Percentiles rank a stretch among this genome's conserved stretches.
Conservation (phyloP, 1,284 basidiomycete species). For the Cutaneotrichosporon daszewskae region DNA sequence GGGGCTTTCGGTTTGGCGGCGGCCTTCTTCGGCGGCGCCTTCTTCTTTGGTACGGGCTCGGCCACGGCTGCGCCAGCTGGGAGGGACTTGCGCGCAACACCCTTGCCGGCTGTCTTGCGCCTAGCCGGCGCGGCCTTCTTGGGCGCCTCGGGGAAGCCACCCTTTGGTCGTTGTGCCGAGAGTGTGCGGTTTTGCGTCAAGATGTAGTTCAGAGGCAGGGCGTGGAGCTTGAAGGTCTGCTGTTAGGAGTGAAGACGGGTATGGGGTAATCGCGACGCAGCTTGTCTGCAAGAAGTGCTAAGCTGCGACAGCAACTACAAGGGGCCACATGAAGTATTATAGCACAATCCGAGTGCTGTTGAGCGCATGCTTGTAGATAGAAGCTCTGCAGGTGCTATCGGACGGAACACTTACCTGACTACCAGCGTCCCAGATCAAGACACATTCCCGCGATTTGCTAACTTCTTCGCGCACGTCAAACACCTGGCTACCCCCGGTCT, state of each 20-base stretch:
- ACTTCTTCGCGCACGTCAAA: constrained; percentile 37
- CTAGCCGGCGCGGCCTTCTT: constrained; percentile 1
- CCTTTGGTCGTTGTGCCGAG: constrained; percentile 4
- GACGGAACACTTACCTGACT: constrained; percentile 18
- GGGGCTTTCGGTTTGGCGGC: constrained; percentile 14
- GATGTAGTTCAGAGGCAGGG: constrained; percentile 29
- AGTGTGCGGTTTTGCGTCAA: constrained; percentile 33
- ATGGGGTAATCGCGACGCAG: no score
- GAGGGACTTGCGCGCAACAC: constrained; percentile 6
- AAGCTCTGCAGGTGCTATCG: neutral
- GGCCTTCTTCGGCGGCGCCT: constrained; percentile 1
- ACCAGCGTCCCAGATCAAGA: constrained; percentile 32
- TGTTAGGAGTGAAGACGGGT: neutral
- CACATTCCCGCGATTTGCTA: constrained; percentile 37
- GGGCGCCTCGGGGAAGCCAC: constrained; percentile 2
- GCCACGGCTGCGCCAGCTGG: neutral
- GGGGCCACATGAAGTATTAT: no score
- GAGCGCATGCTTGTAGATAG: neutral
- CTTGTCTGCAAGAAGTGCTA: no score
- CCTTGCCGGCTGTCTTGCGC: neutral
- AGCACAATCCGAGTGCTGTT: neutral
- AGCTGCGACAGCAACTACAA: no score
- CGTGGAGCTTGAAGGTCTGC: constrained; percentile 26
- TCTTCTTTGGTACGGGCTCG: constrained; percentile 2
- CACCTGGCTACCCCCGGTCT: constrained; percentile 28